Evolutionary conservation across 371 early-diverging fungal genomes (phyloP).

Genomic region (Vairimorpha apis): DNA sequence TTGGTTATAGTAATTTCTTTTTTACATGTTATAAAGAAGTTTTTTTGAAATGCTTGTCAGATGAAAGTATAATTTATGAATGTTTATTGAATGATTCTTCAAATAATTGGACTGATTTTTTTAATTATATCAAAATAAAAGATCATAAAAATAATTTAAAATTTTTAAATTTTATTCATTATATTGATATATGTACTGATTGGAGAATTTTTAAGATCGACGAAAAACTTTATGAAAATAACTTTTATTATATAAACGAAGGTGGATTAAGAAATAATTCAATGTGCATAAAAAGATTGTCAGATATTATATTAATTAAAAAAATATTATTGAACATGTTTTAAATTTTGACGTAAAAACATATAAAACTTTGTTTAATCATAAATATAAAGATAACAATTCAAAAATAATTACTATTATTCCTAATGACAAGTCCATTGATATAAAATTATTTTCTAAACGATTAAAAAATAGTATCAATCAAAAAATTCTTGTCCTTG

Average conservation of each 20-base stretch:
- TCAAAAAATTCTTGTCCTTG: slow-evolving; percentile 12
- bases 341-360: background rate
- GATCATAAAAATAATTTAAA: too few species aligned
- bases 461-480: slow-evolving; percentile 9
- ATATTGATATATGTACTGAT: slow-evolving; percentile 21
- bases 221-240: background rate
- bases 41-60: too few species aligned
- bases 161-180: background rate
- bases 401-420: slow-evolving; percentile 16
- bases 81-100: too few species aligned
- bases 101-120: too few species aligned
- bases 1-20: slow-evolving; percentile 35
- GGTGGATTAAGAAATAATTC: background rate
- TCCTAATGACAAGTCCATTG: slow-evolving; percentile 9
- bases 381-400: background rate
- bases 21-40: slow-evolving; percentile 11
- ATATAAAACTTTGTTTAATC: background rate
- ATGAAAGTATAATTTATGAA: too few species aligned
- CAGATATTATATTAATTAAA: slow-evolving; percentile 25
- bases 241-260: slow-evolving; percentile 5
- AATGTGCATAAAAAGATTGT: background rate
- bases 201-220: slow-evolving; percentile 17
- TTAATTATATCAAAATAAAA: too few species aligned
- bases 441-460: slow-evolving; percentile 15
- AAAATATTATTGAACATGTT: slow-evolving; percentile 2